Evolutionary conservation across 441 rosid genomes (phyloP).

Genomic region (Pelargonium fulgidum): DNA sequence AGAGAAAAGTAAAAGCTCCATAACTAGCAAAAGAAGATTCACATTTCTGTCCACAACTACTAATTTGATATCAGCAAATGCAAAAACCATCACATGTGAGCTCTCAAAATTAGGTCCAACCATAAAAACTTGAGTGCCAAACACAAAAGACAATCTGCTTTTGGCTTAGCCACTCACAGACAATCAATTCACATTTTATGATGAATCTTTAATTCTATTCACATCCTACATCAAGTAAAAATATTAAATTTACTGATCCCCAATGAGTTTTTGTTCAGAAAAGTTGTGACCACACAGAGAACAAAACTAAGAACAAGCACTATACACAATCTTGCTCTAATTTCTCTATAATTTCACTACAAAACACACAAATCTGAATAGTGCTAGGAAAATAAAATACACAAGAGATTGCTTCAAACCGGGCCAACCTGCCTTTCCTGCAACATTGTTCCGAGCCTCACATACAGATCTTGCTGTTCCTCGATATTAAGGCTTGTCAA

Average conservation of each 20-base stretch:
- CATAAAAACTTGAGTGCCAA: not conserved
- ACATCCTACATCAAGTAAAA: too few species aligned
- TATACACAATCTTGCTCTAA: too few species aligned
- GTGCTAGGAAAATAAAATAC: not conserved
- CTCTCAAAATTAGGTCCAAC: not conserved
- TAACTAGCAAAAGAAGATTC: not conserved
- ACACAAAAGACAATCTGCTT: not conserved
- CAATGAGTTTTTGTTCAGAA: too few species aligned
- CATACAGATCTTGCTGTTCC: not conserved
- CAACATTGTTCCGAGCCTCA: not conserved
- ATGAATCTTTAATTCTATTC: too few species aligned
- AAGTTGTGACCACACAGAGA: too few species aligned
- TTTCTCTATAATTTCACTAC: not conserved
- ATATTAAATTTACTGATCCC: too few species aligned
- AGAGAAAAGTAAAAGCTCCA: not conserved
- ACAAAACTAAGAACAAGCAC: too few species aligned
- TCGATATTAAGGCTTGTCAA: not conserved
- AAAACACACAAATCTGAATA: not conserved
- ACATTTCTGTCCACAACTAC: not conserved
- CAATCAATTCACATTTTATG: too few species aligned
- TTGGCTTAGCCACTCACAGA: too few species aligned
- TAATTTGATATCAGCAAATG: not conserved
- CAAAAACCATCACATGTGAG: not conserved
- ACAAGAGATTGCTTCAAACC: not conserved
- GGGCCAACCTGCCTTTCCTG: not conserved